These are phyloP conservation scores for Striga hermonthica DNA, from an alignment of 305 asterid genomes.

Conservation along the genomic window DNA sequence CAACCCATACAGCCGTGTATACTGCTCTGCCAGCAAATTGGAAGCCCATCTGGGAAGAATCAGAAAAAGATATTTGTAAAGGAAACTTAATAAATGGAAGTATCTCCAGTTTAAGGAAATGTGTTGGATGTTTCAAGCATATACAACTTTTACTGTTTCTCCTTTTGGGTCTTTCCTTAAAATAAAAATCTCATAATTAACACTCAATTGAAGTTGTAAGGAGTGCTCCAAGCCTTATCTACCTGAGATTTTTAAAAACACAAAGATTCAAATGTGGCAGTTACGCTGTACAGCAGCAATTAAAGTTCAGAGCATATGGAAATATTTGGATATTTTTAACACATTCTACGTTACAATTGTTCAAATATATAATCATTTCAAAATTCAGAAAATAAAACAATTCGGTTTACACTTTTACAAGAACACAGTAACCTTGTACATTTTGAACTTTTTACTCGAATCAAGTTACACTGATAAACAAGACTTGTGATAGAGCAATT, in stretches of 20 bases:
- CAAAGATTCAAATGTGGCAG: too few relatives aligned
- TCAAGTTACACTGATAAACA: slow-evolving; percentile 12
- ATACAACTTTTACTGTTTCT: not conserved
- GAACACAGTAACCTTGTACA: not conserved
- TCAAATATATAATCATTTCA: not conserved
- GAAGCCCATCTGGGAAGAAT: slow-evolving; percentile 81
- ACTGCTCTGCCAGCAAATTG: slow-evolving; percentile 85
- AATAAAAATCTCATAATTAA: not conserved
- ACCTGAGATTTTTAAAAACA: not conserved
- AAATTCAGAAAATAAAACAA: slow-evolving; percentile 2
- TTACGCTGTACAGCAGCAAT: not conserved
- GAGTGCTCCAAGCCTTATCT: not conserved
- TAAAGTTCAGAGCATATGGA: not conserved
- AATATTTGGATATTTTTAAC: not conserved
- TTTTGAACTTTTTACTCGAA: not conserved
- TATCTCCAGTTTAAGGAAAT: slow-evolving; percentile 11
- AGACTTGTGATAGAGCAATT: not conserved
- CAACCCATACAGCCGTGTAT: slow-evolving; percentile 93
- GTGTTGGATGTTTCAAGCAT: not conserved
- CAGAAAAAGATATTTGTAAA: slow-evolving; percentile 21
- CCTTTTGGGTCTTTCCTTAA: too few relatives aligned
- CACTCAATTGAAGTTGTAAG: not conserved
- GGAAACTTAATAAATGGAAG: slow-evolving; percentile 8
- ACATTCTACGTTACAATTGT: not conserved
- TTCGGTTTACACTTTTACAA: slow-evolving; percentile 1